phyloP scores from a whole-genome alignment of 345 rosid species.

The Syzygium aromaticum region DNA sequence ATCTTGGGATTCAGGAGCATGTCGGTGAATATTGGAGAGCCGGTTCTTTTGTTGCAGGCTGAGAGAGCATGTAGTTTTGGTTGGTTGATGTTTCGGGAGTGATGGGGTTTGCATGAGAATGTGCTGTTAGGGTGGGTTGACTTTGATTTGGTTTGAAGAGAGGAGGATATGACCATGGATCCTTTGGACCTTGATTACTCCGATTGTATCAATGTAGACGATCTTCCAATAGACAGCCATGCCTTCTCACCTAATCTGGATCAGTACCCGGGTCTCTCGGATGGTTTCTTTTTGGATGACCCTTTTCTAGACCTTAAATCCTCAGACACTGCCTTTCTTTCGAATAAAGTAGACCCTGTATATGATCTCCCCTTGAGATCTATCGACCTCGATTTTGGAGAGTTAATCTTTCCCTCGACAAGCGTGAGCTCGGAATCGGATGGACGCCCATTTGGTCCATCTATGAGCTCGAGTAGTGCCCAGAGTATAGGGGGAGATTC shows the following conservation, averaged over 20 bases:
- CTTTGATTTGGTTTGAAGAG: neutral
- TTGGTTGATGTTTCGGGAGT: neutral
- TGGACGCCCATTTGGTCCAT: neutral
- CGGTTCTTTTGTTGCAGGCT: neutral
- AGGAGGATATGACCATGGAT: conserved; percentile 9
- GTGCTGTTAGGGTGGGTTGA: neutral
- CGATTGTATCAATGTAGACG: neutral
- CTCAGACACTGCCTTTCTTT: neutral
- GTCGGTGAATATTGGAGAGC: neutral
- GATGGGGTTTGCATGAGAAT: neutral
- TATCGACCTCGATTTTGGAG: neutral
- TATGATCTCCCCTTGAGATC: neutral
- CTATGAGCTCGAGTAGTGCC: neutral
- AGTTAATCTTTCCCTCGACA: neutral
- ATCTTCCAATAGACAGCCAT: neutral
- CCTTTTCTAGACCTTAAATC: neutral
- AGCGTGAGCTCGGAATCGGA: neutral
- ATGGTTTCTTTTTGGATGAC: neutral
- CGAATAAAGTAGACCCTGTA: neutral
- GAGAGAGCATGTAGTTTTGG: neutral
- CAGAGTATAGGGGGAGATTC: neutral
- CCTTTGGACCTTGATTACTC: neutral
- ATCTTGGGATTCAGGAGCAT: neutral
- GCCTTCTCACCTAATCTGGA: neutral
- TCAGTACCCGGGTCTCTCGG: neutral